A percentile compares a stretch with the other conserved stretches of the same genome.
Evolutionary conservation across 208 protist genomes (phyloP).

Genomic region (Tritrichomonas musculus): DNA sequence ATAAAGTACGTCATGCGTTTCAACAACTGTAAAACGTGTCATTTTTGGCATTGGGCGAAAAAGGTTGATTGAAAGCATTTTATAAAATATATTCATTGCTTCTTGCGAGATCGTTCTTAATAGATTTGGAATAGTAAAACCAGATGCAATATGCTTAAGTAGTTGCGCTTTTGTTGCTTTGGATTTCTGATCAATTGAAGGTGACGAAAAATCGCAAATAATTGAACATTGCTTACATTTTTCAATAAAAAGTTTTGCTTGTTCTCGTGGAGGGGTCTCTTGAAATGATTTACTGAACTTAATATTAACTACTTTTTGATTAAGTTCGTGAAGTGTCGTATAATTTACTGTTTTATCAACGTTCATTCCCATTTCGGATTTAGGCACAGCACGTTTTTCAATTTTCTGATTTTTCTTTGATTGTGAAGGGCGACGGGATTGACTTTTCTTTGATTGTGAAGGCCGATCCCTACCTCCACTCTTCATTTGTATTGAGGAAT

Average conservation of each 20-base stretch:
- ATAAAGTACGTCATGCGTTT: neutral
- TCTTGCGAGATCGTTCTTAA: neutral
- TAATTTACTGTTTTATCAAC: neutral
- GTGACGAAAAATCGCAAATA: conserved; percentile 30
- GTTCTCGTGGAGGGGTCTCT: neutral
- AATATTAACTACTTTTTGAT: too few species aligned
- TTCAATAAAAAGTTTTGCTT: neutral
- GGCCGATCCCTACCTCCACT: too few species aligned
- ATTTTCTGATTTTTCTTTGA: neutral
- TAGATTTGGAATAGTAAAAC: neutral
- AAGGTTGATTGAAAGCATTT: conserved; percentile 11
- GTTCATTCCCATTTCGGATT: neutral
- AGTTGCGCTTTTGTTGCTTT: neutral
- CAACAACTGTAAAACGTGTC: neutral
- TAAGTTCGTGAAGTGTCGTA: neutral
- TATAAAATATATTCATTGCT: neutral
- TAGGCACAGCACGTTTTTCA: neutral
- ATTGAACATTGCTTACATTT: conserved; percentile 13
- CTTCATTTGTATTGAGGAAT: too few species aligned
- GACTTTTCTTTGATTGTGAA: too few species aligned
- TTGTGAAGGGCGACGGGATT: too few species aligned
- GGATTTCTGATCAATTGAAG: neutral
- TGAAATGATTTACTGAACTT: neutral
- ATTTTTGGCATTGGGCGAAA: neutral
- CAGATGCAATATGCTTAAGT: neutral